phyloP scores from a whole-genome alignment of 805 yeast species.

The Clavispora asparagi region DNA sequence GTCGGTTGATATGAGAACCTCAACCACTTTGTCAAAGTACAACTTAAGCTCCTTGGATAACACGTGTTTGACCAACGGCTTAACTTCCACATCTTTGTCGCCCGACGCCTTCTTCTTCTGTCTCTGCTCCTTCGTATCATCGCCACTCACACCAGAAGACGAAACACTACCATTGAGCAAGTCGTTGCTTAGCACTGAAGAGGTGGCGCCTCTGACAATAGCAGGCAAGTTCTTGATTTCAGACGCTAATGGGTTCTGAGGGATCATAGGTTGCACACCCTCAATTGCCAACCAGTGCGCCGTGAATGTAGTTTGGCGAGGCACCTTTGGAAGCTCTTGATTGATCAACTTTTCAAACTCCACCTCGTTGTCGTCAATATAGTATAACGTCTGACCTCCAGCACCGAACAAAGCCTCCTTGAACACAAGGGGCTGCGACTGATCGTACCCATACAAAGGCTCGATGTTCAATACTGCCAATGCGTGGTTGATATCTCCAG shows the following conservation, averaged over 20 bases:
- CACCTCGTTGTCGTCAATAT: slow-evolving; percentile 86
- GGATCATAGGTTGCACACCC: slow-evolving; percentile 96
- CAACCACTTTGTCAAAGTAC: slow-evolving; percentile 85
- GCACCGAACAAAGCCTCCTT: slow-evolving; percentile 80
- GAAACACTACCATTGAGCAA: slow-evolving; percentile 22
- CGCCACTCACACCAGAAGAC: slow-evolving; percentile 30
- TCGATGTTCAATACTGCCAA: slow-evolving; percentile 84
- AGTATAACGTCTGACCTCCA: slow-evolving; percentile 90
- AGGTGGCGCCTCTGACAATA: slow-evolving; percentile 74
- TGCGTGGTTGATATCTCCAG: slow-evolving; percentile 78
- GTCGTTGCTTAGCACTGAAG: slow-evolving; percentile 38
- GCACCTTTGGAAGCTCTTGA: slow-evolving; percentile 92
- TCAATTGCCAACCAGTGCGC: slow-evolving; percentile 98
- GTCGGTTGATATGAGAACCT: slow-evolving; percentile 61
- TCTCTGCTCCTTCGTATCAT: slow-evolving; percentile 30
- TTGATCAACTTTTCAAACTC: slow-evolving; percentile 92
- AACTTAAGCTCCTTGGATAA: slow-evolving; percentile 89
- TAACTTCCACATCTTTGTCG: slow-evolving; percentile 56
- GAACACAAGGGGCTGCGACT: slow-evolving; percentile 64
- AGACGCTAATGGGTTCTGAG: slow-evolving; percentile 85
- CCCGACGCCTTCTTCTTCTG: slow-evolving; percentile 19
- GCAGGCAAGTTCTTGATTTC: slow-evolving; percentile 80
- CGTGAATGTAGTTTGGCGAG: slow-evolving; percentile 85
- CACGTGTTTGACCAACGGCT: slow-evolving; percentile 92
- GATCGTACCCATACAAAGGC: slow-evolving; percentile 87